Percentiles rank a stretch among this genome's conserved stretches.
phyloP scores from a whole-genome alignment of 2,329 filamentous ascomycete species.

The Aspergillus sp. region DNA sequence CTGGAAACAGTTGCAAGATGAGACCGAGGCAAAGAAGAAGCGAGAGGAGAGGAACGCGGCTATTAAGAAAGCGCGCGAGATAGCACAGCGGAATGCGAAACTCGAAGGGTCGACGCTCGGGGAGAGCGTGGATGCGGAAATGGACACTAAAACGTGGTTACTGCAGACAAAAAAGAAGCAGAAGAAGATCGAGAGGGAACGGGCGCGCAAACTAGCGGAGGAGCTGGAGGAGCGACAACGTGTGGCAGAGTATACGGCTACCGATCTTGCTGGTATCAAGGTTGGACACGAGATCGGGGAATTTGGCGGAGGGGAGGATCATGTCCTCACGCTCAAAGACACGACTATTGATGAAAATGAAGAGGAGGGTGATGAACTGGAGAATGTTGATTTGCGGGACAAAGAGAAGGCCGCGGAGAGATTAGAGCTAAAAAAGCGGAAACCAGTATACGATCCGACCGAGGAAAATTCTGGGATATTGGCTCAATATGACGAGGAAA shows the following conservation, averaged over 20 bases:
- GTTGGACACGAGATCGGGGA: conserved; percentile 83
- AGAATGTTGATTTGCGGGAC: conserved; percentile 44
- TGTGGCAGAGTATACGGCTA: conserved; percentile 75
- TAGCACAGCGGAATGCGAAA: conserved; percentile 71
- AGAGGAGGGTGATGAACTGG: conserved; percentile 83
- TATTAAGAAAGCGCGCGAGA: conserved; percentile 83
- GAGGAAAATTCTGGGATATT: conserved; percentile 70
- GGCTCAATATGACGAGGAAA: conserved; percentile 93
- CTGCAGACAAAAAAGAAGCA: conserved; percentile 88
- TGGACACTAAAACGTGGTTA: conserved; percentile 85
- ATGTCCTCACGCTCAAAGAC: conserved; percentile 94
- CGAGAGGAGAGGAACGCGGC: conserved; percentile 79
- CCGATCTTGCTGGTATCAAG: conserved; percentile 84
- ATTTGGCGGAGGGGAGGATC: conserved; percentile 77
- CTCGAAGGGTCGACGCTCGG: conserved; percentile 83
- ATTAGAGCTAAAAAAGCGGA: conserved; percentile 85
- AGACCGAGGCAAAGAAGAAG: conserved; percentile 69
- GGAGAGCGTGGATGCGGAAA: conserved; percentile 65
- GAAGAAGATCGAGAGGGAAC: conserved; percentile 78
- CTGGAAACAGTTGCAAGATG: conserved; percentile 64
- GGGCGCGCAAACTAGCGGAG: conserved; percentile 68
- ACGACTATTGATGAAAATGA: conserved; percentile 79
- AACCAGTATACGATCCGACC: conserved; percentile 82
- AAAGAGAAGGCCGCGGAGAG: conserved; percentile 57
- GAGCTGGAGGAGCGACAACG: conserved; percentile 77